A percentile compares a stretch with the other conserved stretches of the same genome.
phyloP scores from a whole-genome alignment of 2,329 filamentous ascomycete species.

The Ophiosphaerella herpotricha region DNA sequence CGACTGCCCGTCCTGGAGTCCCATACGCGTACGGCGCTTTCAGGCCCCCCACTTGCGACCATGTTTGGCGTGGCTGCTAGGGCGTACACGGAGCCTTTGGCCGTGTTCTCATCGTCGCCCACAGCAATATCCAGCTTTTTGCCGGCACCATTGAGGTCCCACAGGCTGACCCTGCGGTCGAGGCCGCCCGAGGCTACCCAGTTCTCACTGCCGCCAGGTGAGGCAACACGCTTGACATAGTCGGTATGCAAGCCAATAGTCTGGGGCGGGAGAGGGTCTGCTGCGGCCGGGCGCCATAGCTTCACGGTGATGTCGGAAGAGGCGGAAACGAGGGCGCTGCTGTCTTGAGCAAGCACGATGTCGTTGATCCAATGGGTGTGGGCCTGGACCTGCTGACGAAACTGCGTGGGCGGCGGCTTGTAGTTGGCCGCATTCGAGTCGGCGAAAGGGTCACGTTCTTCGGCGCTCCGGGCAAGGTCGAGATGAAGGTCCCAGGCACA shows the following conservation, averaged over 20 bases:
- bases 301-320: conserved; percentile 95
- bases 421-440: conserved; percentile 37
- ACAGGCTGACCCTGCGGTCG: conserved; percentile 88
- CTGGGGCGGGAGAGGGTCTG: conserved; percentile 67
- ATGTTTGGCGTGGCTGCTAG: conserved; percentile 79
- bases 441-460: conserved; percentile 50
- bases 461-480: conserved; percentile 54
- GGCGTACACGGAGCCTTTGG: conserved; percentile 96
- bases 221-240: conserved; percentile 93
- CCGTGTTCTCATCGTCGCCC: conserved; percentile 75
- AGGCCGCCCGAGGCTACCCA: conserved; percentile 96
- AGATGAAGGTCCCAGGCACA: conserved; percentile 93
- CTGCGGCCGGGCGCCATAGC: conserved; percentile 78
- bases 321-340: conserved; percentile 80
- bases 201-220: conserved; percentile 69
- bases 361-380: conserved; percentile 98
- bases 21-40: conserved; percentile 91
- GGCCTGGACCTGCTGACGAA: conserved; percentile 71
- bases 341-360: conserved; percentile 77
- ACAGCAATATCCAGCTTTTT: conserved; percentile 87
- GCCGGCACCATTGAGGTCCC: conserved; percentile 88
- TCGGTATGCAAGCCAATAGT: conserved; percentile 93
- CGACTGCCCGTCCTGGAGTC: conserved; percentile 86
- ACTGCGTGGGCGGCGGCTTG: conserved; percentile 56
- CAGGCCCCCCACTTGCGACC: conserved; percentile 89